Conservation (phyloP, 2,329 filamentous ascomycete species). For the Fusarium bulbicola region DNA sequence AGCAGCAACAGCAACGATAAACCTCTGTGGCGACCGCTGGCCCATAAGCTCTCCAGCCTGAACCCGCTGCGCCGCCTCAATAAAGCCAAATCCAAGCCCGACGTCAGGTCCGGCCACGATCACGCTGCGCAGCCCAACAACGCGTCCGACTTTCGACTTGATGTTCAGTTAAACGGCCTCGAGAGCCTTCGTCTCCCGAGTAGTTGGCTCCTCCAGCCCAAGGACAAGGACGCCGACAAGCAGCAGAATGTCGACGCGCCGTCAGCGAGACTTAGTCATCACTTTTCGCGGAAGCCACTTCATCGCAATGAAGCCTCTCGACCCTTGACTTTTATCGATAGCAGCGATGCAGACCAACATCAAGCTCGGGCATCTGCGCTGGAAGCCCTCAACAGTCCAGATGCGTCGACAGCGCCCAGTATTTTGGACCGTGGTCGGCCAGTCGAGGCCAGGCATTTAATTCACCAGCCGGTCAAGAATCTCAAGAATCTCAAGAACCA, state of each 20-base stretch:
- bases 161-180: slow-evolving; percentile 14
- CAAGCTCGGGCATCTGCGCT: slow-evolving; percentile 3
- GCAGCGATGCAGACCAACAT: neutral
- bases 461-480: slow-evolving; percentile 6
- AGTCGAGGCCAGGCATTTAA: slow-evolving; percentile 16
- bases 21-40: slow-evolving; percentile 19
- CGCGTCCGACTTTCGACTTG: slow-evolving; percentile 6
- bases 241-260: neutral
- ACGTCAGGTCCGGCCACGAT: neutral
- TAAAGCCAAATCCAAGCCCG: slow-evolving; percentile 9
- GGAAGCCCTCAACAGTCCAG: neutral
- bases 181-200: slow-evolving; percentile 14
- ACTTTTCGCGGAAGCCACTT: neutral
- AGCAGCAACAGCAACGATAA: slow-evolving; percentile 9
- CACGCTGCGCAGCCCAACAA: neutral
- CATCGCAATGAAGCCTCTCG: neutral
- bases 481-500: neutral
- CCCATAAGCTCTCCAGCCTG: slow-evolving; percentile 16
- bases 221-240: neutral
- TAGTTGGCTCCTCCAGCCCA: slow-evolving; percentile 12
- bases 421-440: slow-evolving; percentile 19
- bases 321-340: neutral
- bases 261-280: neutral
- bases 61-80: slow-evolving; percentile 1
- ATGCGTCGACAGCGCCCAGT: neutral